Conservation (phyloP, 306 rosid species). For the Prunus campanulata region DNA sequence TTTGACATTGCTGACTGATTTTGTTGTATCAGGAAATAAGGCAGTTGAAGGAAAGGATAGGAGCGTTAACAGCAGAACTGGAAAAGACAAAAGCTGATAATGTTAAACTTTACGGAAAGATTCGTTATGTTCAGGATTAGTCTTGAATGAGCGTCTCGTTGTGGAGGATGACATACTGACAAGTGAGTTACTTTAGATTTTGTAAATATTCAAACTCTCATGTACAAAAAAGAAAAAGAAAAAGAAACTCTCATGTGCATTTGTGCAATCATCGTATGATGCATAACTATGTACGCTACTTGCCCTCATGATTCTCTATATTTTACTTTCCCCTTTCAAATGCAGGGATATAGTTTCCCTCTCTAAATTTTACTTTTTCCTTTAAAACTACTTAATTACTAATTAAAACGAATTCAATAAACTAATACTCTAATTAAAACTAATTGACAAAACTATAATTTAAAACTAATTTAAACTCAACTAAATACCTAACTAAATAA, state of each 20-base stretch:
- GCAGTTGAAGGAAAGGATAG: conserved; percentile 91
- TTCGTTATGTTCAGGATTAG: conserved; percentile 97
- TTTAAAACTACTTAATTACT: too few species aligned
- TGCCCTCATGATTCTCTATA: not conserved
- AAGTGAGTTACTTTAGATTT: conserved; percentile 7
- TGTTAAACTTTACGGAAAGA: conserved; percentile 95
- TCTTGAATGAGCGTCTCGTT: conserved; percentile 30
- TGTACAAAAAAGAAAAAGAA: too few species aligned
- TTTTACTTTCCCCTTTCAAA: conserved; percentile 19
- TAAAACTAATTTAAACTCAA: too few species aligned
- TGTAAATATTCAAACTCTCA: not conserved
- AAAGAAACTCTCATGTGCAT: not conserved
- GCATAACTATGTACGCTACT: not conserved
- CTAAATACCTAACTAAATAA: too few species aligned
- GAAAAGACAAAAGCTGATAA: conserved; percentile 93
- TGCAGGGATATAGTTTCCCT: conserved; percentile 74
- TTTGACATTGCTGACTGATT: conserved; percentile 21
- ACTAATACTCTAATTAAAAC: too few species aligned
- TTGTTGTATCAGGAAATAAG: conserved; percentile 66
- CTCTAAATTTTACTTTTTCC: too few species aligned
- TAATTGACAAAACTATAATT: too few species aligned
- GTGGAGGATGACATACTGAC: conserved; percentile 43
- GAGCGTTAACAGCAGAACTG: conserved; percentile 67
- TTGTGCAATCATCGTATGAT: not conserved
- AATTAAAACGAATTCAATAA: too few species aligned